Evolutionary conservation across 768 basidiomycete genomes (phyloP).

Genomic region (Auricularia cornea): DNA sequence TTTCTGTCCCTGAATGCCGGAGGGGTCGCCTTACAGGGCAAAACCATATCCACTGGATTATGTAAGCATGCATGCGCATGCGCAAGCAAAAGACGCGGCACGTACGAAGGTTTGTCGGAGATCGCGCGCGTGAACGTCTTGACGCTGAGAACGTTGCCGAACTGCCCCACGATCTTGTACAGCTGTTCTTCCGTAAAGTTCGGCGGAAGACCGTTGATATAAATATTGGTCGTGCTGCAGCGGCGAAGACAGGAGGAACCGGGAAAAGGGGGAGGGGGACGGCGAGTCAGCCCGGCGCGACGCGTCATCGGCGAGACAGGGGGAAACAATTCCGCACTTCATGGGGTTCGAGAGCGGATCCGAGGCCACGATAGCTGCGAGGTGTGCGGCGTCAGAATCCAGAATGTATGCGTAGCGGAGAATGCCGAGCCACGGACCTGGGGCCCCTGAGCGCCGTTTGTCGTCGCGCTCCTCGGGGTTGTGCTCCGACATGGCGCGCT

Average conservation of each 20-base stretch:
- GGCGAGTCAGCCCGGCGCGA: no score
- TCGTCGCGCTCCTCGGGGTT: not conserved
- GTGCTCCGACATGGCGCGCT: not conserved
- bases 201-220: conserved; percentile 81
- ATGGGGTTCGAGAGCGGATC: not conserved
- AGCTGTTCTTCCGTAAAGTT: conserved; percentile 77
- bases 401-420: not conserved
- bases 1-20: not conserved
- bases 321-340: not conserved
- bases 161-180: conserved; percentile 61
- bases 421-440: not conserved
- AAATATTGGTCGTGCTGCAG: conserved; percentile 61
- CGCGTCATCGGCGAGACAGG: not conserved
- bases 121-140: conserved; percentile 79
- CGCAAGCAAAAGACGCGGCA: not conserved
- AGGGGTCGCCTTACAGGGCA: conserved; percentile 49
- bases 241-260: not conserved
- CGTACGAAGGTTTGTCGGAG: conserved; percentile 53
- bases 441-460: not conserved
- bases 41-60: conserved; percentile 63
- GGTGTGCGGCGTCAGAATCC: no score
- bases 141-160: conserved; percentile 67
- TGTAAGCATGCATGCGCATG: not conserved
- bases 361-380: not conserved
- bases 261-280: not conserved